Evolutionary conservation across 306 rosid genomes (phyloP).

Genomic region (Fragaria nilgerrensis): DNA sequence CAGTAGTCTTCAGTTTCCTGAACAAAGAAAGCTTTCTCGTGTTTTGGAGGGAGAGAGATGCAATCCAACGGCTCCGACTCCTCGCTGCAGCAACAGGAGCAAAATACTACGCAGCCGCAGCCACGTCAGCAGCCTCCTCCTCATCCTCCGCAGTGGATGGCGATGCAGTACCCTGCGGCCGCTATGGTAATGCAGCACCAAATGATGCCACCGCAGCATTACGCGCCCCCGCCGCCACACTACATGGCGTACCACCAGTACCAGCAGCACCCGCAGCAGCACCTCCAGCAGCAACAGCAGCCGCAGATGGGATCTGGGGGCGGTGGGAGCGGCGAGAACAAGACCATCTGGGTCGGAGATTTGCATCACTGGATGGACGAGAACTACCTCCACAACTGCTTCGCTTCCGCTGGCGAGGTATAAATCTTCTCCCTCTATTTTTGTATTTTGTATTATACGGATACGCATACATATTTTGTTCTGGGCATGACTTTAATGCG

Average conservation of each 20-base stretch:
- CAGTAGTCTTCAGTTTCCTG: neutral
- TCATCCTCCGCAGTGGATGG: constrained; percentile 47
- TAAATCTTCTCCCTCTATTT: neutral
- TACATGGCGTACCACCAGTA: constrained; percentile 76
- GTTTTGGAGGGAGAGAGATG: constrained; percentile 37
- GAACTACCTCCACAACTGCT: constrained; percentile 78
- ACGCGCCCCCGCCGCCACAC: constrained; percentile 48
- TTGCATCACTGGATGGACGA: constrained; percentile 96
- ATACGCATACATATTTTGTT: neutral
- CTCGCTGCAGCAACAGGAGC: constrained; percentile 45
- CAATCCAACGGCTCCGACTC: constrained; percentile 79
- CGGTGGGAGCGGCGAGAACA: constrained; percentile 47
- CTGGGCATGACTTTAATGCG: neutral
- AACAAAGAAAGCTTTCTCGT: neutral
- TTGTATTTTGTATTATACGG: neutral
- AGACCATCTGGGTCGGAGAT: constrained; percentile 92
- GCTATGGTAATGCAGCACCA: constrained; percentile 97
- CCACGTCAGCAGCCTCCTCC: constrained; percentile 14
- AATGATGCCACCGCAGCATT: constrained; percentile 85
- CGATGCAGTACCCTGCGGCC: constrained; percentile 82
- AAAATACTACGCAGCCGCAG: constrained; percentile 18
- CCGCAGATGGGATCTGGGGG: constrained; percentile 58
- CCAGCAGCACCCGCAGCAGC: constrained; percentile 58
- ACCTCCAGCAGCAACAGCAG: constrained; percentile 38
- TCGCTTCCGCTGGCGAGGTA: constrained; percentile 69